Base-by-base conservation (phyloP, 306 rosid genomes). In the Malus asiatica region DNA sequence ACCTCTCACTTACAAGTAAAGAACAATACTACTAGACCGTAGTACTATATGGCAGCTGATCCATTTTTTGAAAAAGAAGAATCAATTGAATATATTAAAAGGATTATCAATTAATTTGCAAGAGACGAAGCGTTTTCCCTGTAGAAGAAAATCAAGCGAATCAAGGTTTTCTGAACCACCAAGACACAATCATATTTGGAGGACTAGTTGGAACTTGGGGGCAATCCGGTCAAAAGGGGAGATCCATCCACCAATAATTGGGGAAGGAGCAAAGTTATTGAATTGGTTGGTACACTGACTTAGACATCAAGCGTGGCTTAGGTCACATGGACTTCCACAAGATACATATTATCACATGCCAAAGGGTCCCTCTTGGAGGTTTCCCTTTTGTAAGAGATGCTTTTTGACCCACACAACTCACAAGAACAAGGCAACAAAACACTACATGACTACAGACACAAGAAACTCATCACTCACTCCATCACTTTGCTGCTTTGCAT, bases 271-370 rank as follows among this genome's bases (percentile, higher is more conserved):
- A 9, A 29, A 59, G 23, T 8, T 4, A 27, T 44, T 27, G 78
- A 15, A 45, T 23, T 71, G 16, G 77, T 78, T 62, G 78, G 83
- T 75, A 51, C 72, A 75, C 66, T 58, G 52, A 75, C 66, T 58
- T 42, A 20, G 51, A 72, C 81, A 81, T 57, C 81, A 81, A 59
- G 80, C 63, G 38, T 66, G 78, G 60, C 74, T 66, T 78, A 67
- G 53, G 51, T 68, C 79, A 68, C 85, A 77, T 77, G 82, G 72
- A 29, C 66, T 59, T 30, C 16, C 16, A 51, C 16, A 63, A 32
- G 23, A 29, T 61, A 32, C 72, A 61, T 42, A 58, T 18, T 63
- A 51, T 61, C 81, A 79, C 87, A 72, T 83, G 83, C 81, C 45
- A 22, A 44, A 64, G 81, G 82, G 30, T n/a, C 62, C 15, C 29